phyloP scores from a whole-genome alignment of 2,329 filamentous ascomycete species.

The Pseudonectria foliicola region DNA sequence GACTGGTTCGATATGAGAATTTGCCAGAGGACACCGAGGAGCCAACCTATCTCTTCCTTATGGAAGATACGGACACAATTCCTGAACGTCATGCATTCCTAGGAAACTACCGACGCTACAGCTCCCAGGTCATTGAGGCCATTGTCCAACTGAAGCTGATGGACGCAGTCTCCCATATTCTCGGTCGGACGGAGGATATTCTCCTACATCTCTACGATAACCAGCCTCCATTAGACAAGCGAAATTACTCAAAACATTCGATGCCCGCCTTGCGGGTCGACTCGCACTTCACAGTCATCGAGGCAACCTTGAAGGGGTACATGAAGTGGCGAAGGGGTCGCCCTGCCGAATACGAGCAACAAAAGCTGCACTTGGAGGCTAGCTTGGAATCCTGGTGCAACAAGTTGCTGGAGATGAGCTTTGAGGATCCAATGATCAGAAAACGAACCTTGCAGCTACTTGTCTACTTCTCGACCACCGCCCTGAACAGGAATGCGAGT shows the following conservation, averaged over 20 bases:
- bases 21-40: constrained; percentile 77
- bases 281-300: constrained; percentile 81
- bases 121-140: constrained; percentile 76
- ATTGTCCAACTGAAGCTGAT: constrained; percentile 76
- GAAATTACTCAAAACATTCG: constrained; percentile 61
- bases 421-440: constrained; percentile 78
- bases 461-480: constrained; percentile 77
- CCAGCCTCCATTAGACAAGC: constrained; percentile 56
- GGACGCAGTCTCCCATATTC: constrained; percentile 81
- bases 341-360: constrained; percentile 33
- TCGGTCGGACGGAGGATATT: constrained; percentile 68
- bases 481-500: constrained; percentile 65
- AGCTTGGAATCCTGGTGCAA: constrained; percentile 67
- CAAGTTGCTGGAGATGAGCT: constrained; percentile 60
- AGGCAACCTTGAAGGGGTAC: constrained; percentile 83
- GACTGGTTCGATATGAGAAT: constrained; percentile 81
- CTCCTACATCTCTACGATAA: constrained; percentile 70
- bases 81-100: constrained; percentile 93
- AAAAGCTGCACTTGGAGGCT: constrained; percentile 51
- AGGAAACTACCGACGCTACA: constrained; percentile 90
- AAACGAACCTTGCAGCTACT: constrained; percentile 76
- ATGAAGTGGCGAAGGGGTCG: constrained; percentile 59
- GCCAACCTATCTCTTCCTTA: constrained; percentile 70
- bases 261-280: constrained; percentile 73
- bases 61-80: constrained; percentile 90